These are phyloP conservation scores for Mortierella alpina DNA, from an alignment of 192 early-diverging fungal genomes.

Conservation along the genomic window DNA sequence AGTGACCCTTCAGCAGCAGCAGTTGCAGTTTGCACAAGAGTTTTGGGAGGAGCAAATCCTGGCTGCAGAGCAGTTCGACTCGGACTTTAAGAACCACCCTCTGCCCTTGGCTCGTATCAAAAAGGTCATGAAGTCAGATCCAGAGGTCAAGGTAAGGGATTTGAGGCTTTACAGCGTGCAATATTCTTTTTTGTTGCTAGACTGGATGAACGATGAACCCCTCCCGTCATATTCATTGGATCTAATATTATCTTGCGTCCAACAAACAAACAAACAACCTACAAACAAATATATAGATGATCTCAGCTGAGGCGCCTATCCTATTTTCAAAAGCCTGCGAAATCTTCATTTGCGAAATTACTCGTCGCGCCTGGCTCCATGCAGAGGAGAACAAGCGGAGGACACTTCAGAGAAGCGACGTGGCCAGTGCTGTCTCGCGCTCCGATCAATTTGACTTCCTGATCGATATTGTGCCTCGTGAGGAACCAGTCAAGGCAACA, in stretches of 20 bases:
- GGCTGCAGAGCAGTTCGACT: constrained; percentile 73
- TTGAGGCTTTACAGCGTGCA: background rate
- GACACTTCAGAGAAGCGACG: constrained; percentile 92
- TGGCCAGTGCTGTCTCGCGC: constrained; percentile 86
- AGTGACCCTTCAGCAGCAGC: constrained; percentile 23
- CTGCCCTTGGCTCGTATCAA: constrained; percentile 97
- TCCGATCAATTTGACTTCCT: constrained; percentile 97
- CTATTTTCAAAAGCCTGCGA: constrained; percentile 96
- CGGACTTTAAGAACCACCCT: constrained; percentile 93
- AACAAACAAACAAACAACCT: too few relatives aligned
- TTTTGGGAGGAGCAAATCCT: constrained; percentile 83
- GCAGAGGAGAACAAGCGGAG: constrained; percentile 97
- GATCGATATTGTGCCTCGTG: constrained; percentile 96
- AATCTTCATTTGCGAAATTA: constrained; percentile 93
- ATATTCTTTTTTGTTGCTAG: too few relatives aligned
- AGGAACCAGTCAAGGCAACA: constrained; percentile 63
- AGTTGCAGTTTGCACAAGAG: constrained; percentile 46
- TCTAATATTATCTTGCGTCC: background rate
- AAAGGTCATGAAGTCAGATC: constrained; percentile 98
- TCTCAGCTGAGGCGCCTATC: constrained; percentile 83
- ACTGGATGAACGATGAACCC: background rate
- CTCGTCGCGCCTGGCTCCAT: constrained; percentile 87
- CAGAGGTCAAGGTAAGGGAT: constrained; percentile 84
- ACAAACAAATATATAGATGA: constrained; percentile 58
- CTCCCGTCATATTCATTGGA: background rate